Base-by-base conservation (phyloP, 1,284 basidiomycete genomes). In the Exobasidium cylindrosporum region DNA sequence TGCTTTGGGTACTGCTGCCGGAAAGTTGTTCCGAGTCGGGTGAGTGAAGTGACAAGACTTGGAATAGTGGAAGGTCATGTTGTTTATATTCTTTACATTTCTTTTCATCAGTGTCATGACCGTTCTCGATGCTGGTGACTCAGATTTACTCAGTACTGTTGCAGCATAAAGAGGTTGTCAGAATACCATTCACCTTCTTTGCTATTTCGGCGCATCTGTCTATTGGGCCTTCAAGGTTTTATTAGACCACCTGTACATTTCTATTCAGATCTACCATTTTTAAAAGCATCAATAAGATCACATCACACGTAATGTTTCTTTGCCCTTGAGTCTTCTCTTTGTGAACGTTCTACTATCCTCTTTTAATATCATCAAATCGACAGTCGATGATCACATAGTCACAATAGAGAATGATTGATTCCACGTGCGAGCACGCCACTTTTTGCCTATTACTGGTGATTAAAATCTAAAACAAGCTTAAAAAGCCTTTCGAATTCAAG, bases 1-100 rank as follows among this genome's bases (percentile, higher is more conserved):
- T 94, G 91, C 95, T 65, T 89, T 99, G 73, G 96, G 96, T 70
- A 99, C 96, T 67, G 96, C 96, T 82, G 93, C 96, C 70, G 96
- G 96, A 83, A 96, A 95, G 85, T 88, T 98, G 74, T 99, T 97
- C 91, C 92, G 95, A 78, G 95, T 98, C 69, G 95, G 95, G 89
- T 92, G 72, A 63, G 89, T 86, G 54, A 29, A 21, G 55, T 11
- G 45, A 7, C 46, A 58, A 13, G 44, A 24, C 49, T 32, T 6
- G 21, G 13, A 13, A 17, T 44, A 3, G 13, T 17, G 23, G 24
- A 11, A 21, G 1, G n/a, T 2, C 31, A n/a, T n/a, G 26, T 2
- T 24, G 28, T 6, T 31, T 17, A 32, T n/a, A 13, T 21, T 4
- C n/a, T 14, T 32, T 3, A 17, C 10, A 23, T 28, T 60, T 26